phyloP scores from a whole-genome alignment of 78 protist genomes.

The Paulinella micropora region DNA sequence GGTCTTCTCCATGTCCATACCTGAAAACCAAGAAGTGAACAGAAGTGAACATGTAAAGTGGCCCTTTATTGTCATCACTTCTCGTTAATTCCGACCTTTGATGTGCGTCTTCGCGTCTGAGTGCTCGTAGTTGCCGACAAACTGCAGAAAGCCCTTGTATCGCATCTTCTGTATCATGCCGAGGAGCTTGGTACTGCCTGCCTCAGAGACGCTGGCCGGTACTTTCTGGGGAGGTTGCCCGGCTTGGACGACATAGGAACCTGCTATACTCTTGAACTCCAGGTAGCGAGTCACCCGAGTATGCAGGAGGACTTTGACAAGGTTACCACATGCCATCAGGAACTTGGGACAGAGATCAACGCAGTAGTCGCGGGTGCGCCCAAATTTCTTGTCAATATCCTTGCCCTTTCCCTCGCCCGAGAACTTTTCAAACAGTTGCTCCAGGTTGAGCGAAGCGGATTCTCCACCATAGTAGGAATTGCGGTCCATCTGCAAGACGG shows the following conservation, averaged over 20 bases:
- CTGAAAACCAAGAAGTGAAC: too few relatives aligned
- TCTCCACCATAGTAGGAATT: conserved; percentile 69
- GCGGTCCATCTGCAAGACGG: conserved; percentile 92
- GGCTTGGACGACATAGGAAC: not conserved
- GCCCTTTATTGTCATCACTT: not conserved
- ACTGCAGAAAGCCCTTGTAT: conserved; percentile 63
- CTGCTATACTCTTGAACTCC: conserved; percentile 63
- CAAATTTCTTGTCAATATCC: conserved; percentile 44
- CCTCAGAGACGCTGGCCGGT: not conserved
- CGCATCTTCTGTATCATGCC: conserved; percentile 91
- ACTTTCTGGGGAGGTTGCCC: not conserved
- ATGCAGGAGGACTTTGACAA: conserved; percentile 80
- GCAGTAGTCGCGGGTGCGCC: conserved; percentile 77
- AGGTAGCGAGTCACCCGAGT: conserved; percentile 89
- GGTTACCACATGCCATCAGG: conserved; percentile 74
- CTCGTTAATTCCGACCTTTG: not conserved
- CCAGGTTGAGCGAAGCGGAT: conserved; percentile 78
- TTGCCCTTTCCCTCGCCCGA: conserved; percentile 21
- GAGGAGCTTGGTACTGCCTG: not conserved
- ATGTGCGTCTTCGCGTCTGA: conserved; percentile 29
- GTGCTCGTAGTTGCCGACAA: conserved; percentile 52
- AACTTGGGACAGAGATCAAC: conserved; percentile 93
- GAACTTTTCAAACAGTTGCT: conserved; percentile 60
- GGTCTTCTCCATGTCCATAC: not conserved
- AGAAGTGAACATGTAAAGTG: too few relatives aligned